These are phyloP conservation scores for Linnemannia exigua DNA, from an alignment of 192 early-diverging fungal species.

Conservation along the genomic window DNA sequence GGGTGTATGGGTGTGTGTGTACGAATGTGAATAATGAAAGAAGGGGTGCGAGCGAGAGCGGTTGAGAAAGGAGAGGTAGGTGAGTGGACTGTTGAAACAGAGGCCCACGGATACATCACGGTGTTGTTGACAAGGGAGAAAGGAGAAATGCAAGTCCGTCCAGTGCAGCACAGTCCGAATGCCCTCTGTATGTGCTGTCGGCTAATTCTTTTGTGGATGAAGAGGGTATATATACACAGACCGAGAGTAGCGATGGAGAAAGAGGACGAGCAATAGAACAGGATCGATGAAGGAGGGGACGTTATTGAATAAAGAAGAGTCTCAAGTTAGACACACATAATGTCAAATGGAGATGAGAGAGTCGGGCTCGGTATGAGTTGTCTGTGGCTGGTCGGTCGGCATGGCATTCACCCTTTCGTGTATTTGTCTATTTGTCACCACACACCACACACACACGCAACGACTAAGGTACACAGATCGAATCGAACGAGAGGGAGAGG, in stretches of 20 bases:
- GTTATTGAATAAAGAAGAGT: neutral
- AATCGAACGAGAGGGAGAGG: neutral
- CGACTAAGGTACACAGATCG: no score
- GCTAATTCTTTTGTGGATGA: conserved; percentile 14
- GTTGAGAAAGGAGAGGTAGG: neutral
- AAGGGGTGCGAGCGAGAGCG: neutral
- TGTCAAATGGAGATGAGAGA: neutral
- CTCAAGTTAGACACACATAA: neutral
- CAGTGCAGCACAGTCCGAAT: neutral
- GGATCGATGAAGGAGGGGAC: neutral
- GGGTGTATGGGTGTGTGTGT: neutral
- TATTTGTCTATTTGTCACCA: conserved; percentile 1
- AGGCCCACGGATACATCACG: neutral
- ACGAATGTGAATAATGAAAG: neutral
- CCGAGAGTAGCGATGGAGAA: neutral
- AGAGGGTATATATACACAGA: neutral
- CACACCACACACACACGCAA: no score
- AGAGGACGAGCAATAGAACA: neutral
- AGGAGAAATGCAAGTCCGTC: neutral
- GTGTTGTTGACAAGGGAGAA: neutral
- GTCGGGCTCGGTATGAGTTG: conserved; percentile 1
- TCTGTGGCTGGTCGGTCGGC: conserved; percentile 7
- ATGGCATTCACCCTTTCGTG: neutral
- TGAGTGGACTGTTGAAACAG: neutral
- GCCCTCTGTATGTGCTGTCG: neutral